These are phyloP conservation scores for Aureobasidium lini DNA, from an alignment of 2,329 filamentous ascomycete genomes.

Conservation along the genomic window DNA sequence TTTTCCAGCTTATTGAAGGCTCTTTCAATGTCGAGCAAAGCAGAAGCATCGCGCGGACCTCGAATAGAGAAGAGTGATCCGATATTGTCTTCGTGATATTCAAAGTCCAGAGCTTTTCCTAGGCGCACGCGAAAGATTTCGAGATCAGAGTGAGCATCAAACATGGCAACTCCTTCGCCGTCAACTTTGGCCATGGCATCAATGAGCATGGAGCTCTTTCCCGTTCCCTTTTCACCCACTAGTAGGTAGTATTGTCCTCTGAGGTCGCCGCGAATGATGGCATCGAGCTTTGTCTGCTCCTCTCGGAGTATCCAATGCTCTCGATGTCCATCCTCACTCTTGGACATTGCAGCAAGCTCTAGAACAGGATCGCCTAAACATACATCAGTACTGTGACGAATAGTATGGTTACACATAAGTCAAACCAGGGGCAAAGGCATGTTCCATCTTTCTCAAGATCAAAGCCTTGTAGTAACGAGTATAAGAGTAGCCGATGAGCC, in stretches of 20 bases:
- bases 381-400: neutral
- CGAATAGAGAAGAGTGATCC: slow-evolving; percentile 92
- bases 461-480: slow-evolving; percentile 69
- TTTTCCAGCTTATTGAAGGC: slow-evolving; percentile 98
- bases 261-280: slow-evolving; percentile 67
- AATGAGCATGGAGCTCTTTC: slow-evolving; percentile 93
- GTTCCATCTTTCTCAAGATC: slow-evolving; percentile 85
- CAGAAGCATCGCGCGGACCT: slow-evolving; percentile 84
- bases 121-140: slow-evolving; percentile 92
- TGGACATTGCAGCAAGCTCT: slow-evolving; percentile 47
- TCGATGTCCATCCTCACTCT: slow-evolving; percentile 21
- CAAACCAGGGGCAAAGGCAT: slow-evolving; percentile 79
- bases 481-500: slow-evolving; percentile 37
- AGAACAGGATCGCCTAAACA: slow-evolving; percentile 60
- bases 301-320: slow-evolving; percentile 41
- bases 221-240: slow-evolving; percentile 91
- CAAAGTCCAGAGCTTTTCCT: slow-evolving; percentile 90
- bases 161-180: slow-evolving; percentile 85
- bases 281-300: slow-evolving; percentile 53
- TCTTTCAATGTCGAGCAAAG: slow-evolving; percentile 88
- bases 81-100: slow-evolving; percentile 97
- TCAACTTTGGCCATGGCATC: slow-evolving; percentile 92
- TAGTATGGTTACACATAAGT: slow-evolving; percentile 33
- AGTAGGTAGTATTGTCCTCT: slow-evolving; percentile 84
- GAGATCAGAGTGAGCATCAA: slow-evolving; percentile 89